A percentile compares a stretch with the other conserved stretches of the same genome.
Conservation (phyloP, 1,284 basidiomycete species). For the Gastroboletus turbinatus region DNA sequence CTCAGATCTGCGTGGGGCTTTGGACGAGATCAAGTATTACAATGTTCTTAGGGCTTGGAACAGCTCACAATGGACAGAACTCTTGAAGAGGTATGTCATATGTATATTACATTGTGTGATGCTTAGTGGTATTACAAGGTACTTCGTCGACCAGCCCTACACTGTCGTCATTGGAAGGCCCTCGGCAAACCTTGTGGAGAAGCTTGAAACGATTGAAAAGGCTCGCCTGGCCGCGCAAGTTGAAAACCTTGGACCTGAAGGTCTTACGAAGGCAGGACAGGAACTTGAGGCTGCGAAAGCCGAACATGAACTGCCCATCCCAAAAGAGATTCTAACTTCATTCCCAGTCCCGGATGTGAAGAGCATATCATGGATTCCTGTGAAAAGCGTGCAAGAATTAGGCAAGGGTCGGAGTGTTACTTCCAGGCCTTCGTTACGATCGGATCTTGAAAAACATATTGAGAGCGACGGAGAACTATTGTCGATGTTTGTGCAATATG, state of each 20-base stretch:
- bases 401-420: conserved; percentile 44
- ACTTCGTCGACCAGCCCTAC: conserved; percentile 71
- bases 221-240: conserved; percentile 73
- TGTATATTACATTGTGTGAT: not conserved
- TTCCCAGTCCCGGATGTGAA: conserved; percentile 90
- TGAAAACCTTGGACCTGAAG: conserved; percentile 73
- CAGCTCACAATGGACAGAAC: conserved; percentile 72
- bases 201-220: conserved; percentile 83
- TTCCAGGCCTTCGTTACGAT: conserved; percentile 27
- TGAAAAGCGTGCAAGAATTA: conserved; percentile 75
- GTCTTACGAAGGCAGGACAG: conserved; percentile 71
- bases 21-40: conserved; percentile 83
- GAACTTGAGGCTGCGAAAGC: conserved; percentile 82
- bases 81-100: conserved; percentile 72
- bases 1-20: conserved; percentile 68
- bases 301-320: conserved; percentile 85
- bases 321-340: conserved; percentile 72
- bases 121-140: conserved; percentile 47
- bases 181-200: conserved; percentile 81
- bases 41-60: conserved; percentile 70
- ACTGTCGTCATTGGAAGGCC: conserved; percentile 85
- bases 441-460: conserved; percentile 63
- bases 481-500: conserved; percentile 92
- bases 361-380: conserved; percentile 93
- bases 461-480: conserved; percentile 66